phyloP scores from a whole-genome alignment of 1,284 basidiomycete species.

The Trametes versicolor region DNA sequence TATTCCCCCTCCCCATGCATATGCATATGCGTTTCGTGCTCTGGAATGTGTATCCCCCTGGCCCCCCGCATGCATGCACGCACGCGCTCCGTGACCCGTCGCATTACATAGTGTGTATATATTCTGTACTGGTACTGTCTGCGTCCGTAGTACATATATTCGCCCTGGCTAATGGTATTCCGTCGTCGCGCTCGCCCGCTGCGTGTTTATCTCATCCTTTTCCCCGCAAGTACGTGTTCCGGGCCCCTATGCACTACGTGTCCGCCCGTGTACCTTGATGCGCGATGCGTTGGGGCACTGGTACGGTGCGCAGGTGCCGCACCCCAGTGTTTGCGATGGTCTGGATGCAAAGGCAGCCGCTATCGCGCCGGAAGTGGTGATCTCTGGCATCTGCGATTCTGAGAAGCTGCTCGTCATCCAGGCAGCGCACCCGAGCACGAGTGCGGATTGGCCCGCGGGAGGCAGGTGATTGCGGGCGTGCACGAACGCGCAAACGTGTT shows the following conservation, averaged over 20 bases:
- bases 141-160: constrained; percentile 25
- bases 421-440: not conserved
- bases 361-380: no score
- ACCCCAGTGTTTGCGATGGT: no score
- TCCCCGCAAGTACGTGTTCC: not conserved
- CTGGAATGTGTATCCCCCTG: not conserved
- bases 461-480: not conserved
- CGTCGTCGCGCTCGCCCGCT: not conserved
- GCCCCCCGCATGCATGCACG: not conserved
- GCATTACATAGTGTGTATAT: constrained; percentile 29
- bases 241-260: no score
- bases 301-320: no score
- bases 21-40: not conserved
- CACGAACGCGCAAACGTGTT: not conserved
- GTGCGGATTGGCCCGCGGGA: not conserved
- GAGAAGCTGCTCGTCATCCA: not conserved
- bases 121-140: constrained; percentile 31
- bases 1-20: constrained; percentile 1
- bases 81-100: constrained; percentile 5
- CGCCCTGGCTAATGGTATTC: constrained; percentile 22
- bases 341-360: no score
- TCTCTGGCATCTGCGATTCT: not conserved
- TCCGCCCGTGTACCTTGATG: no score
- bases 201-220: no score
- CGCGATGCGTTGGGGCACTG: no score